Evolutionary conservation across 1,284 basidiomycete species (phyloP).

Genomic region (Trametes sp.): DNA sequence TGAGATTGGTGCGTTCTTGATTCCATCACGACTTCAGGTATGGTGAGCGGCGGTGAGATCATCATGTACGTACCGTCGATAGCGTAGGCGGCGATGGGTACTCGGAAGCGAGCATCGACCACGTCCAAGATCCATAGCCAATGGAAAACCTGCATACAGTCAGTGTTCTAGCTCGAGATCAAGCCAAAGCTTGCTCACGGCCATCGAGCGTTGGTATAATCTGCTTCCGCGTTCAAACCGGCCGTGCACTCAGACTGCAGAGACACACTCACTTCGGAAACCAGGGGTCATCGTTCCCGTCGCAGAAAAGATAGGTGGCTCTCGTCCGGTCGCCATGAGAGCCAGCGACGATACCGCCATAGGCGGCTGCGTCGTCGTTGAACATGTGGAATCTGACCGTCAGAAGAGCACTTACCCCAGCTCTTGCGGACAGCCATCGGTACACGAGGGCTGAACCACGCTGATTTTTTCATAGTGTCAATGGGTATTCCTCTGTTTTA

Average conservation of each 20-base stretch:
- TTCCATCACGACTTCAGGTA: not conserved
- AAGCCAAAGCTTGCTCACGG: not conserved
- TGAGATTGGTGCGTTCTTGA: too few species aligned
- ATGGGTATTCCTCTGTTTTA: not conserved
- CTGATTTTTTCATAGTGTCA: not conserved
- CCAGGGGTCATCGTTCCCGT: constrained; percentile 25
- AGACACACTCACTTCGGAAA: constrained; percentile 8
- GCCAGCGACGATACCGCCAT: not conserved
- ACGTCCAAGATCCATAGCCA: constrained; percentile 23
- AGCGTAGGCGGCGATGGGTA: constrained; percentile 19
- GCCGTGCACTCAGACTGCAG: not conserved
- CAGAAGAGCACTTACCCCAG: not conserved
- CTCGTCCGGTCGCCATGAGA: not conserved
- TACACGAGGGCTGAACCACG: constrained; percentile 6
- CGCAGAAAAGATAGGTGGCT: constrained; percentile 19
- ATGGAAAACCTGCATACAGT: constrained; percentile 19
- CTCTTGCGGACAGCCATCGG: not conserved
- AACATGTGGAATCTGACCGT: too few species aligned
- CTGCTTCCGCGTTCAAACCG: not conserved
- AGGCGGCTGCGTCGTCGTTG: not conserved
- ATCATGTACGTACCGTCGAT: constrained; percentile 16
- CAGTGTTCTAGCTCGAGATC: not conserved
- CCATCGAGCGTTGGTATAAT: constrained; percentile 17
- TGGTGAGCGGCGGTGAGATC: too few species aligned
- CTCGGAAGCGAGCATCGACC: constrained; percentile 18